Base-by-base conservation (phyloP, 805 yeast genomes). In the Kuraishia floccosa region DNA sequence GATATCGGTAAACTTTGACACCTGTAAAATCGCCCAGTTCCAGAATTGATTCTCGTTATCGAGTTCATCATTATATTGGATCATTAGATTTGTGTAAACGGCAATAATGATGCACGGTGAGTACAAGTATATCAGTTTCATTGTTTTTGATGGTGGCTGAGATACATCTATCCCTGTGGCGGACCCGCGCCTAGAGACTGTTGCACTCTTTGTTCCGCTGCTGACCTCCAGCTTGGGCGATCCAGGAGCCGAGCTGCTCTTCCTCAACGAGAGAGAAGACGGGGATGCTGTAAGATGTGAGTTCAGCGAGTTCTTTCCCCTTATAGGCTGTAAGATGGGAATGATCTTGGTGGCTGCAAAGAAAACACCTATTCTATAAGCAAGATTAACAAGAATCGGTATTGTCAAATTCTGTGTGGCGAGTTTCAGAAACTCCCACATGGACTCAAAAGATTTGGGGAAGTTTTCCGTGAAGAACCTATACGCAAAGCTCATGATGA, bases 41-140 rank as follows among this genome's bases (percentile, higher is more conserved):
- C 49, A 49, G 17, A 54, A 39, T 27, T 51, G 52, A 20, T 42
- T 51, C 35, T 79, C 79, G 11, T 71, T 61, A 28, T 77, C 82
- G 34, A 81, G 58, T 47, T 76, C 79, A 31, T 86, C 84, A 31
- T 79, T 75, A 47, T 85, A 86, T 60, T 84, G 94, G 65, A 91
- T 70, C 71, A 89, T 80, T 43, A 91, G 60, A 51, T 91, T 95
- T 2, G 97, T 85, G 57, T 91, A 91, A 36, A 91, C 94, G 1
- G 96, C 95, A 35, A 91, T 86, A 24, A 91, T 75, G 35, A 91
- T 76, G 54, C 96, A 84, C 2, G 97, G 97, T 23, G 95, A 81
- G 53, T 83, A 89, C 21, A 94, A 76, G 49, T 87, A 86, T 19
- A 86, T 66, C 39, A 83, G 52, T 36, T 64, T 61, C 56, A 76